These are phyloP conservation scores for Rhizopus arrhizus DNA, from an alignment of 371 early-diverging fungal species.

Conservation along the genomic window DNA sequence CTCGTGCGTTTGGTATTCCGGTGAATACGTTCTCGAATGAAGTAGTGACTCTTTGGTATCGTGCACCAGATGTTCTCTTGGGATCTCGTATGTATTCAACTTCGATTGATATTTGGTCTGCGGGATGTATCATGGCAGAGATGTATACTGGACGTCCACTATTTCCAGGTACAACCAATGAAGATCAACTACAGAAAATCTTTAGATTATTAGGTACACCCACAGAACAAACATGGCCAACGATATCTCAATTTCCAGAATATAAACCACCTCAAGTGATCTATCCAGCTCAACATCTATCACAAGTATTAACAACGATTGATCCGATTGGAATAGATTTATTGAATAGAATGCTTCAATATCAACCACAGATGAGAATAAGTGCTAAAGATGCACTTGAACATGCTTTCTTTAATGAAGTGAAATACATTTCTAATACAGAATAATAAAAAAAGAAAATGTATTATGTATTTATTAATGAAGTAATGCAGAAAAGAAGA, in stretches of 20 bases:
- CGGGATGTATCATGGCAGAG: constrained; percentile 98
- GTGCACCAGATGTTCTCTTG: constrained; percentile 97
- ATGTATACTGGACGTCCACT: constrained; percentile 92
- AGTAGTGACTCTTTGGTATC: constrained; percentile 96
- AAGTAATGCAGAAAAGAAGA: too few species aligned
- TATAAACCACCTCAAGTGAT: constrained; percentile 77
- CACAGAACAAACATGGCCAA: constrained; percentile 84
- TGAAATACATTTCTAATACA: background rate
- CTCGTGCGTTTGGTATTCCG: constrained; percentile 95
- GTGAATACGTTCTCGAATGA: constrained; percentile 97
- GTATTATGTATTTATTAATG: too few species aligned
- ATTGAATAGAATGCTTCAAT: constrained; percentile 76
- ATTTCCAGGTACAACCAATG: constrained; percentile 93
- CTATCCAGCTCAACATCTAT: constrained; percentile 70
- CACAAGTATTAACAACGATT: constrained; percentile 74
- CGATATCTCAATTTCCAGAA: constrained; percentile 86
- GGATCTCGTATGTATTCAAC: constrained; percentile 95
- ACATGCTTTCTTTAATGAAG: constrained; percentile 82
- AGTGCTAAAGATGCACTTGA: constrained; percentile 81
- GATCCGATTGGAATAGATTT: constrained; percentile 78
- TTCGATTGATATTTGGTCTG: constrained; percentile 99
- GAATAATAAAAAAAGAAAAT: background rate
- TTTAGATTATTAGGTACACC: constrained; percentile 91
- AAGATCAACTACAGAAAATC: constrained; percentile 89
- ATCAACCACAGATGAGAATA: constrained; percentile 84